Base-by-base conservation (phyloP, 2,329 filamentous ascomycete species). In the Botryosphaeria agaves region DNA sequence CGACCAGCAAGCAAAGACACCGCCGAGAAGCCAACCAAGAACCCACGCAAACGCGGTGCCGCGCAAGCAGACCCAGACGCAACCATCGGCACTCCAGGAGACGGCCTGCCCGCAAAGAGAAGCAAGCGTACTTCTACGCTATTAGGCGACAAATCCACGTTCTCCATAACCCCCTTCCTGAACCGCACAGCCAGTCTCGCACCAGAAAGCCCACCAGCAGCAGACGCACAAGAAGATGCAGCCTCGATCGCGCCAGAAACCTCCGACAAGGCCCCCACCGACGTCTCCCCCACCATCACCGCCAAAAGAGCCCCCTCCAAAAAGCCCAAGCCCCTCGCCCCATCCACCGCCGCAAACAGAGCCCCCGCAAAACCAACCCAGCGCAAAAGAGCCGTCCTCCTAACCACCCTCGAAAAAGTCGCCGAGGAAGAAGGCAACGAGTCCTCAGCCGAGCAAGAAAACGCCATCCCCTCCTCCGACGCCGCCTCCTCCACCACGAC, bases 161-260 rank as follows among this genome's bases (percentile, higher is more conserved):
- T 95, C 52, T 93, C 84, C 3, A 83, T 94, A 38, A 95, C 87
- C 0, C 87, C 87, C 0, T 94, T 92, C 59, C 62, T 95, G 36
- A 92, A 85, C 51, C 72, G 76, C 30, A 76, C 71, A 16, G 72
- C 64, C 36, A 75, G 62, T 38, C 57, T 76, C 9, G 53, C 57
- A n/a, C 55, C 59, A 5, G 57, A 58, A 16, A 52, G 42, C 34
- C 51, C 53, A 18, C 59, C 55, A 18, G 36, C 42, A 14, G 38
- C 38, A 8, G 18, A 20, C 7, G 26, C 15, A 12, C 29, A 52
- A 12, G 46, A 45, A 18, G 41, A 48, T n/a, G 49, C 49, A 14
- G 16, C 14, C 35, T n/a, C n/a, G n/a, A 36, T 12, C 28, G 34
- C 7, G 36, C 35, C 17, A 36, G 9, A n/a, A 18, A 9, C 5